A percentile compares a stretch with the other conserved stretches of the same genome.
phyloP scores from a whole-genome alignment of 1,284 basidiomycete species.

The Omphalotus olearius region DNA sequence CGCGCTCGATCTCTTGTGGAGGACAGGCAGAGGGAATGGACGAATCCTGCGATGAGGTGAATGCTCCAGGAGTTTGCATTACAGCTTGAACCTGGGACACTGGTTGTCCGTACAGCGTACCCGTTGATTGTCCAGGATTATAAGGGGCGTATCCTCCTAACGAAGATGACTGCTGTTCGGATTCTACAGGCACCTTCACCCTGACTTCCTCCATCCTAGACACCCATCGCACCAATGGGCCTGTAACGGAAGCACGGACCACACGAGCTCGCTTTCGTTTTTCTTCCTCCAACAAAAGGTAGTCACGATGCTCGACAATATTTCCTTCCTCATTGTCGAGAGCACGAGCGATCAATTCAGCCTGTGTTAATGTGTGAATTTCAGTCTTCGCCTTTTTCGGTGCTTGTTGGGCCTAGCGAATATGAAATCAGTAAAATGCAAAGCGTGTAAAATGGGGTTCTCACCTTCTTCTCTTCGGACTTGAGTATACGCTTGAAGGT shows the following conservation, averaged over 20 bases:
- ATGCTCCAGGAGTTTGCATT: neutral
- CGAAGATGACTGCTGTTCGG: neutral
- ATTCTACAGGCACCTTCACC: too few relatives aligned
- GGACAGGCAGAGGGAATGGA: neutral
- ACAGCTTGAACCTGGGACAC: neutral
- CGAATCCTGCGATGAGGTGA: neutral
- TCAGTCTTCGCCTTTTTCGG: conserved; percentile 57
- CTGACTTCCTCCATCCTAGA: conserved; percentile 53
- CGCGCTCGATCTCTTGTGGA: conserved; percentile 12
- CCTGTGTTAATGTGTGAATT: conserved; percentile 61
- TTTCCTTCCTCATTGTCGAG: conserved; percentile 86
- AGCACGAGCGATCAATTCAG: conserved; percentile 75
- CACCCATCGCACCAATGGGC: conserved; percentile 72
- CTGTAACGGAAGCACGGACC: conserved; percentile 56
- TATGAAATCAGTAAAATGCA: neutral
- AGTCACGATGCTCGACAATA: conserved; percentile 72
- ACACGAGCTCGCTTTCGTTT: conserved; percentile 66
- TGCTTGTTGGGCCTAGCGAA: conserved; percentile 41
- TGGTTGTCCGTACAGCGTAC: neutral
- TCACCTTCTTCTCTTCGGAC: conserved; percentile 59
- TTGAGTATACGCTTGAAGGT: conserved; percentile 58
- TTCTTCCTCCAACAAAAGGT: conserved; percentile 77
- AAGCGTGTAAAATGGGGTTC: neutral
- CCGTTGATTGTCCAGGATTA: neutral
- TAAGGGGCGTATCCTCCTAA: neutral